Base-by-base conservation (phyloP, 2,329 filamentous ascomycete genomes). In the Claviceps humidiphila region DNA sequence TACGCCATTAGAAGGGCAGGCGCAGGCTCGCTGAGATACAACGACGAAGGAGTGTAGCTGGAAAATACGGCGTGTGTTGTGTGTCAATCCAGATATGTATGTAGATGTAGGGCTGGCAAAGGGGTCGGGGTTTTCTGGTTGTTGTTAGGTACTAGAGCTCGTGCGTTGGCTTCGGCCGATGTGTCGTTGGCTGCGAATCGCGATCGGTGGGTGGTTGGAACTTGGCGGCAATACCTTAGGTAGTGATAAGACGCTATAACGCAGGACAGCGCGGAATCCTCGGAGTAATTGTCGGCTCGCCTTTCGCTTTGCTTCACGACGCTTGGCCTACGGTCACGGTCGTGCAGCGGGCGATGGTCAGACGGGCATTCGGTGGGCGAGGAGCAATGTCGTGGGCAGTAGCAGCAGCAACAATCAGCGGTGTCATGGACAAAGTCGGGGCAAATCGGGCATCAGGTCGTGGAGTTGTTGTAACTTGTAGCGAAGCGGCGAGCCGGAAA, bases 1-100 rank as follows among this genome's bases (percentile, higher is more conserved):
- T 80, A 81, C 78, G 78, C 78, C 78, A 81, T 81, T 68, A 72
- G 76, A 71, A 75, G 71, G 67, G 68, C 64, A 65, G 63, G 64
- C 63, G 62, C 60, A 60, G 61, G 56, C 53, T 58, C 54, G 58
- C 55, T 55, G 53, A 47, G 52, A 51, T 48, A 53, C 56, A 53
- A 55, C 53, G 55, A 49, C 53, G 41, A 47, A 53, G 43, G 48
- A 45, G 49, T 46, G 52, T 14, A 5, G 22, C n/a, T 6, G 24
- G 22, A 22, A 3, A 14, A 20, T 30, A 24, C 9, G 16, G 11
- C 30, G n/a, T 38, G 37, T 20, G 26, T n/a, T 26, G 30, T 37
- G 17, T 41, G 30, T 47, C 5, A 16, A 37, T 37, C 17, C 42
- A 30, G 13, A 22, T 43, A 37, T 22, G n/a, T 43, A 37, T 22